Evolutionary conservation across 495 filamentous ascomycete genomes (phyloP).

Genomic region (Daldinia concentrica): DNA sequence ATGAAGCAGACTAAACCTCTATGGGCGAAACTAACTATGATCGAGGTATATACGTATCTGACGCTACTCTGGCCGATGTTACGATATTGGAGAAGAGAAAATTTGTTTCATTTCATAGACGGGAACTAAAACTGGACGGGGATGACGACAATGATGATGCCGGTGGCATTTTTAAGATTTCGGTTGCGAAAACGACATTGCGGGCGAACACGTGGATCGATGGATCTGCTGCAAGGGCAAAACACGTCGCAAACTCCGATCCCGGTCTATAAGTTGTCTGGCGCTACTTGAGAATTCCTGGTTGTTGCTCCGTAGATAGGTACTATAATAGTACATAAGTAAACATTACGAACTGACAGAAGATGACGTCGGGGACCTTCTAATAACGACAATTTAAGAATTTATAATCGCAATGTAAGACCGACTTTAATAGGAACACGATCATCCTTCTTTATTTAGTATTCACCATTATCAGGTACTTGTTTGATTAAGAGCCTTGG

Average conservation of each 20-base stretch:
- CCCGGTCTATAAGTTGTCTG: slow-evolving; percentile 1
- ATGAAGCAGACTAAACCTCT: slow-evolving; percentile 20
- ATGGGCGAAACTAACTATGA: slow-evolving; percentile 23
- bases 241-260: slow-evolving; percentile 9
- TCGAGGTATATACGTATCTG: slow-evolving; percentile 27
- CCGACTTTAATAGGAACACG: background rate
- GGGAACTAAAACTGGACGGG: slow-evolving; percentile 22
- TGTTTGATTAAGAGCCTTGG: slow-evolving; percentile 16
- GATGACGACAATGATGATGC: slow-evolving; percentile 7
- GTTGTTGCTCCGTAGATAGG: background rate
- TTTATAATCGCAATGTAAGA: slow-evolving; percentile 7
- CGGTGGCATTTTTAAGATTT: slow-evolving; percentile 19
- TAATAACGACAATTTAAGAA: slow-evolving; percentile 11
- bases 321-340: background rate
- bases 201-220: slow-evolving; percentile 34
- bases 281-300: slow-evolving; percentile 2
- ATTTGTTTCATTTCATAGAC: slow-evolving; percentile 23
- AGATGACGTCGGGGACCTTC: slow-evolving; percentile 27
- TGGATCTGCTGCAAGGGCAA: slow-evolving; percentile 32
- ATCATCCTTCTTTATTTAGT: background rate
- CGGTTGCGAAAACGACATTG: slow-evolving; percentile 15
- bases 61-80: slow-evolving; percentile 31
- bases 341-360: background rate
- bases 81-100: slow-evolving; percentile 18
- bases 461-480: background rate